phyloP scores from a whole-genome alignment of 306 rosid species.

The Nissolia schottii region DNA sequence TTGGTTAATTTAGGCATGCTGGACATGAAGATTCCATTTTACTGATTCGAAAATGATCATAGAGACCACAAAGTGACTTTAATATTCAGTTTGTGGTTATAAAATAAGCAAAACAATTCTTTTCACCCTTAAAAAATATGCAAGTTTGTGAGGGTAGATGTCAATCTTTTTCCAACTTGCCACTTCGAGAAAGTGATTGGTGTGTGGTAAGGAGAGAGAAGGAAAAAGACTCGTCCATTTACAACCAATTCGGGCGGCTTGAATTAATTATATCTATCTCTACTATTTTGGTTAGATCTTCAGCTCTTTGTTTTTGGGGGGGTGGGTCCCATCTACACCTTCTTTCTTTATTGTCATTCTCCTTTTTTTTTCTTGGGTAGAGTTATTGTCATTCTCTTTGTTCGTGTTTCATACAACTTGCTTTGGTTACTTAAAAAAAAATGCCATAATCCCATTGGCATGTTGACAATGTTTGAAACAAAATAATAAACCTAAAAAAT shows the following conservation, averaged over 20 bases:
- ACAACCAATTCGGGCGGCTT: conserved; percentile 26
- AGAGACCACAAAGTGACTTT: conserved; percentile 13
- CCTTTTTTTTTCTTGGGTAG: too few relatives aligned
- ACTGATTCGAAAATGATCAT: conserved; percentile 2
- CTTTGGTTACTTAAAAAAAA: background rate
- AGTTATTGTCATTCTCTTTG: too few relatives aligned
- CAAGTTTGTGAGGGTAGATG: conserved; percentile 18
- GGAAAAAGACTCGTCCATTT: background rate
- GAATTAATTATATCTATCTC: conserved; percentile 5
- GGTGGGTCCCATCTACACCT: background rate
- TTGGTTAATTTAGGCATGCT: background rate
- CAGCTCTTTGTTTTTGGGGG: too few relatives aligned
- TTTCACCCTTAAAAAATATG: background rate
- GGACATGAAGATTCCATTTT: conserved; percentile 19
- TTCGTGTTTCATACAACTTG: conserved; percentile 2
- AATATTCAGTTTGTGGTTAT: conserved; percentile 14
- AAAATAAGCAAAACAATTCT: conserved; percentile 12
- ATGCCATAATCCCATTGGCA: background rate
- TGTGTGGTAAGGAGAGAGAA: conserved; percentile 12
- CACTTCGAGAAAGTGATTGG: conserved; percentile 30
- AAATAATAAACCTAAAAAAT: background rate
- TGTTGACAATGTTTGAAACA: conserved; percentile 7
- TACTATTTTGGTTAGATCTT: conserved; percentile 26
- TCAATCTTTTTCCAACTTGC: conserved; percentile 23
- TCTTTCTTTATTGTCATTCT: conserved; percentile 9